Evolutionary conservation across 805 yeast species (phyloP), one percentile per base, ranked within the genome.

Genomic region (Wickerhamomyces canadensis): DNA sequence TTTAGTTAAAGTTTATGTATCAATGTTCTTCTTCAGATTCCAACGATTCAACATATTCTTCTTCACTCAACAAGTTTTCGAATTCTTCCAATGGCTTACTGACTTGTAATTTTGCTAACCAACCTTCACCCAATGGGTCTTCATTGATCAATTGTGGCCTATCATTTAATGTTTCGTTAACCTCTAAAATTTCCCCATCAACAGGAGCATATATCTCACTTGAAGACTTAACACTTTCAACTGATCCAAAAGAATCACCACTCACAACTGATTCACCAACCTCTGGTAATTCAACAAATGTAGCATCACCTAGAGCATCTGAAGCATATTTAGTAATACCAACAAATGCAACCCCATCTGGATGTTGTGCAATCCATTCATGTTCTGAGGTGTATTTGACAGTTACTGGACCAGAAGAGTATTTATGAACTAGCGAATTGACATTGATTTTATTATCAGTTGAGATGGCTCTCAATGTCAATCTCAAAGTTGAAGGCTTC

Each of bases 301-400:
- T 94, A 39, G 95, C 94, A 64, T 93, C 98, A 31, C 98, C 98
- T 43, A 93, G 75, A 7, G 98, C 95, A 55, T 88, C 96, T 17
- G 96, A 82, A 15, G 98, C 98, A 58, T 93, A 89, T 53, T 76
- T 78, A 40, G 98, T 88, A 62, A 93, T 87, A 22, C 98, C 98
- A n/a, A 91, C 70, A 52, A 80, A 88, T 2, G 91, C 83, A 30
- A 80, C 70, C 43, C 85, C 85, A 62, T 89, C 96, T 19, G 76
- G 74, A 59, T 84, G 94, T 38, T 78, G 70, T 4, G 95, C 89
- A 39, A 93, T 64, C 96, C 97, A 91, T 67, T 91, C 98, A 68
- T 91, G 98, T 57, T 93, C 96, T 36, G 70, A 64, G 10, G 98
- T 86, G 72, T 76, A 89, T 63, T 74, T 78, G 43, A 80, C 71